These are phyloP conservation scores for Penicillium concentricum DNA, from an alignment of 2,329 filamentous ascomycete genomes.

Conservation along the genomic window DNA sequence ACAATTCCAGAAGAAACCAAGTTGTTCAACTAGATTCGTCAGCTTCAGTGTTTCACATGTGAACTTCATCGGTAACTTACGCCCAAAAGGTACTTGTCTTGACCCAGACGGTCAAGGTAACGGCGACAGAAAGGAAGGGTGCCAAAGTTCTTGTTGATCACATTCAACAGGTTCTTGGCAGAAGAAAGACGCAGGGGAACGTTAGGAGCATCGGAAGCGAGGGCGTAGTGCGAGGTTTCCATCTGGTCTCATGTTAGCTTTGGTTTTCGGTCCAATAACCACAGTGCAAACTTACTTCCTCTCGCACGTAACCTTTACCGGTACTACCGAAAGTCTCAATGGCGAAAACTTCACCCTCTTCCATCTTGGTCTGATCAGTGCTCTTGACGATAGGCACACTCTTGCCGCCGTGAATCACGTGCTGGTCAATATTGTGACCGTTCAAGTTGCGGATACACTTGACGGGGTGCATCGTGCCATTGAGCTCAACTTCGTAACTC, in stretches of 20 bases:
- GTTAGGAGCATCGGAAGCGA: conserved; percentile 69
- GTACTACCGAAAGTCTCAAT: conserved; percentile 96
- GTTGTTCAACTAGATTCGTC: conserved; percentile 68
- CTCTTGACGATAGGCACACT: conserved; percentile 92
- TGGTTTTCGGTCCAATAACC: conserved; percentile 1
- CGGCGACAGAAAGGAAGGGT: conserved; percentile 87
- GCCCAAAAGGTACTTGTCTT: conserved; percentile 90
- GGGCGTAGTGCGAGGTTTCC: conserved; percentile 87
- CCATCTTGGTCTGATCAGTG: conserved; percentile 90
- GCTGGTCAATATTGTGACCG: conserved; percentile 85
- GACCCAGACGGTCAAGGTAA: conserved; percentile 87
- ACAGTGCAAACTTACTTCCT: conserved; percentile 63
- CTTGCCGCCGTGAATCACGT: conserved; percentile 87
- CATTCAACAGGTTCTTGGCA: conserved; percentile 78
- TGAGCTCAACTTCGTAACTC: conserved; percentile 83
- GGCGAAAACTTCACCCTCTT: conserved; percentile 91
- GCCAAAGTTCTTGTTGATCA: conserved; percentile 95
- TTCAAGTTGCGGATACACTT: conserved; percentile 86
- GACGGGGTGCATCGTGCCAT: conserved; percentile 73
- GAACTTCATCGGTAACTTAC: conserved; percentile 51
- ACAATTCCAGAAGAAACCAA: conserved; percentile 80
- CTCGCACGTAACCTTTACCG: conserved; percentile 80
- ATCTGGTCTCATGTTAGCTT: conserved; percentile 44
- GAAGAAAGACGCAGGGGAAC: conserved; percentile 74
- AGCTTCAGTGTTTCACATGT: conserved; percentile 16